A percentile compares a stretch with the other conserved stretches of the same genome.
These are phyloP conservation scores for Colletotrichum chlorophyti DNA, from an alignment of 2,329 filamentous ascomycete species.

Conservation along the genomic window DNA sequence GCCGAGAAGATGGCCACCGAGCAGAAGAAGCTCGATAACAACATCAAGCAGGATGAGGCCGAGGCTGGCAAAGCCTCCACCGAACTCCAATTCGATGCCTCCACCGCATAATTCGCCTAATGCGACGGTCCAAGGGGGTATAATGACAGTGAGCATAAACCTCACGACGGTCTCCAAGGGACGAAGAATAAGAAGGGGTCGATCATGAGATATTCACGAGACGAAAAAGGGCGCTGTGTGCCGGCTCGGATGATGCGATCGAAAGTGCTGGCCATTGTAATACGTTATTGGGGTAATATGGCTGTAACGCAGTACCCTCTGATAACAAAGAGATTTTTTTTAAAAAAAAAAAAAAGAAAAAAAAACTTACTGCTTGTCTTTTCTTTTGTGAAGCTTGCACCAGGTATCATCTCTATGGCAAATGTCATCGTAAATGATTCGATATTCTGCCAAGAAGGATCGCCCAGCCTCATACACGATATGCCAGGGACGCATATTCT, in stretches of 20 bases:
- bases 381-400: not conserved
- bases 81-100: conserved; percentile 28
- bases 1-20: conserved; percentile 51
- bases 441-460: no score
- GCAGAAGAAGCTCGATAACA: conserved; percentile 59
- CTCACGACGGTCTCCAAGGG: not conserved
- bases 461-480: not conserved
- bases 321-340: conserved; percentile 13
- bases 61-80: conserved; percentile 55
- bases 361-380: not conserved
- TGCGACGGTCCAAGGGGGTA: not conserved
- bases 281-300: conserved; percentile 20
- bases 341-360: not conserved
- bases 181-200: not conserved
- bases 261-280: conserved; percentile 26
- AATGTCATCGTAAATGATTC: no score
- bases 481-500: no score
- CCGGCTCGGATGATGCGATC: conserved; percentile 26
- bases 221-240: conserved; percentile 18
- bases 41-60: conserved; percentile 54
- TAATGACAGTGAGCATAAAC: not conserved
- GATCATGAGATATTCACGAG: conserved; percentile 16
- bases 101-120: conserved; percentile 7
- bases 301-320: conserved; percentile 9
- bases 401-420: no score